A percentile compares a stretch with the other conserved stretches of the same genome.
These are phyloP conservation scores for Dictyostelium purpureum DNA, from an alignment of 78 protist genomes.

Conservation along the genomic window DNA sequence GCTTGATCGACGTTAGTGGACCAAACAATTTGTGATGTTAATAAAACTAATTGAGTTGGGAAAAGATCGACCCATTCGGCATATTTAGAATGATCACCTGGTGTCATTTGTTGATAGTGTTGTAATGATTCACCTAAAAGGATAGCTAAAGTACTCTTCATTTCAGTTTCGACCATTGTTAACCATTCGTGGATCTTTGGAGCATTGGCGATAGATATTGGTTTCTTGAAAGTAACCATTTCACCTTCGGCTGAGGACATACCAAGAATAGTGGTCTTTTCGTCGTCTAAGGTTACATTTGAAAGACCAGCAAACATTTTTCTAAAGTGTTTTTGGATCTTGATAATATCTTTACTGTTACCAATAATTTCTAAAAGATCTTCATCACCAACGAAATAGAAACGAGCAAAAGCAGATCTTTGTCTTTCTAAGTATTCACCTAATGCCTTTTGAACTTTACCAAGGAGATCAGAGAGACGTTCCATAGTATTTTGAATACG, in stretches of 20 bases:
- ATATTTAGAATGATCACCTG: not conserved
- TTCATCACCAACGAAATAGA: slow-evolving; percentile 99
- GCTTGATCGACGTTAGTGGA: slow-evolving; percentile 11
- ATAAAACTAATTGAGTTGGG: slow-evolving; percentile 90
- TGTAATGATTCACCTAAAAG: slow-evolving; percentile 51
- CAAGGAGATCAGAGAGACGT: slow-evolving; percentile 87
- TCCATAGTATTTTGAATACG: slow-evolving; percentile 85
- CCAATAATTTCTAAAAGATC: slow-evolving; percentile 99
- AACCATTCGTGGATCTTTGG: slow-evolving; percentile 93
- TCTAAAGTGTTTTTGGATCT: slow-evolving; percentile 93
- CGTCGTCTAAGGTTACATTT: slow-evolving; percentile 73
- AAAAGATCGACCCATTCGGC: slow-evolving; percentile 83
- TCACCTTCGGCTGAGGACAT: slow-evolving; percentile 93
- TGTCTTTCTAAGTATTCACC: slow-evolving; percentile 97
- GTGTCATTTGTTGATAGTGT: not conserved
- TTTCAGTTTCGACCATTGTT: slow-evolving; percentile 82
- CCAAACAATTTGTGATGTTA: slow-evolving; percentile 81
- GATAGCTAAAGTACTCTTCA: slow-evolving; percentile 86
- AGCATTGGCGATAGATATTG: slow-evolving; percentile 68
- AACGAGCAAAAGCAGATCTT: slow-evolving; percentile 96
- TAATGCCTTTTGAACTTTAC: slow-evolving; percentile 96
- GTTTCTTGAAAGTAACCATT: slow-evolving; percentile 81
- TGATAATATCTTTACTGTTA: slow-evolving; percentile 86
- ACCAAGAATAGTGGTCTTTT: slow-evolving; percentile 65
- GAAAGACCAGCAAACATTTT: slow-evolving; percentile 98